Conservation (phyloP, 2,329 filamentous ascomycete species). For the Macrophomina tecta region DNA sequence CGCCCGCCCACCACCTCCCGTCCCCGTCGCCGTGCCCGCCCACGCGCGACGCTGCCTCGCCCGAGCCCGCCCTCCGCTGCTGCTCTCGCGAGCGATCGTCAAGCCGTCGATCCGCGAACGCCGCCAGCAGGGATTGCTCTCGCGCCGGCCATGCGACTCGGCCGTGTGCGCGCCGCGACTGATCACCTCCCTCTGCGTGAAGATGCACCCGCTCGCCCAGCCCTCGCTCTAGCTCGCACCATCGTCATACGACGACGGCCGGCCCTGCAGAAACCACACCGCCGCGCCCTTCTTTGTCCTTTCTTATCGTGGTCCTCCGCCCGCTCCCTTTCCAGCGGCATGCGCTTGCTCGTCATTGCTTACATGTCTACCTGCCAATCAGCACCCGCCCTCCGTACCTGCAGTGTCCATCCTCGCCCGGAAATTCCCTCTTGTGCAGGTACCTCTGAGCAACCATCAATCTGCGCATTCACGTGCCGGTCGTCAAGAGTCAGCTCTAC, state of each 20-base stretch:
- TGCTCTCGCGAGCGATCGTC: background rate
- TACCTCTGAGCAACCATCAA: background rate
- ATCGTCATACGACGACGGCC: constrained; percentile 19
- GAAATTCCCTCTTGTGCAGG: background rate
- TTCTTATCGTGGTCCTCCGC: constrained; percentile 9
- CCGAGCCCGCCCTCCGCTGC: background rate
- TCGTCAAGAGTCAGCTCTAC: background rate
- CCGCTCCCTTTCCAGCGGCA: background rate
- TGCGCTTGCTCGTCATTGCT: constrained; percentile 18
- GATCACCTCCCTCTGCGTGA: background rate
- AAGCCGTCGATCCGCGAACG: background rate
- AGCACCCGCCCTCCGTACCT: constrained; percentile 6
- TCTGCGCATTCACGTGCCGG: background rate
- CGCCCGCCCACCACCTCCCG: background rate
- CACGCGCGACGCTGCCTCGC: background rate
- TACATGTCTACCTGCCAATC: constrained; percentile 7
- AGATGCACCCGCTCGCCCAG: constrained; percentile 5
- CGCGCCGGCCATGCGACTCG: constrained; percentile 13
- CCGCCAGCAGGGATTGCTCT: constrained; percentile 17
- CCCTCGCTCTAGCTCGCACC: constrained; percentile 3
- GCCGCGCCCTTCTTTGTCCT: background rate
- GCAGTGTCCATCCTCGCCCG: constrained; percentile 4
- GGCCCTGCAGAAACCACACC: constrained; percentile 2
- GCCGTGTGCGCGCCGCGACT: constrained; percentile 10
- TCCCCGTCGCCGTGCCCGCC: background rate